Percentiles rank a stretch among this genome's conserved stretches.
Evolutionary conservation across 2,329 filamentous ascomycete species (phyloP).

Genomic region (Macroventuria anomochaeta): DNA sequence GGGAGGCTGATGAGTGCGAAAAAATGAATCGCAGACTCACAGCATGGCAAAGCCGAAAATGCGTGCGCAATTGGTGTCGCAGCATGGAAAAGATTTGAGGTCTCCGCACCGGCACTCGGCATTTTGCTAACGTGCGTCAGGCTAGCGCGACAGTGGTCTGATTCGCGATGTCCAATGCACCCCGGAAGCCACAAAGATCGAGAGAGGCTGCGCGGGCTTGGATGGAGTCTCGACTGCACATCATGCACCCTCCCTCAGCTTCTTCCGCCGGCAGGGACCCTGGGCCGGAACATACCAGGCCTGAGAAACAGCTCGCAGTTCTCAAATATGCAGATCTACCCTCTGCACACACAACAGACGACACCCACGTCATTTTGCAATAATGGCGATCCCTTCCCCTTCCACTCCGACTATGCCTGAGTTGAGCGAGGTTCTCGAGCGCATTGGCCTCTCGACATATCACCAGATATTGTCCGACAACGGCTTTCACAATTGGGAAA

Average conservation of each 20-base stretch:
- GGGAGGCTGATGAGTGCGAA: slow-evolving; percentile 1
- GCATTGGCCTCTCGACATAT: slow-evolving; percentile 42
- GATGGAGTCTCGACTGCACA: slow-evolving; percentile 16
- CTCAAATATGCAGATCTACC: slow-evolving; percentile 32
- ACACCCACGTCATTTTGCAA: slow-evolving; percentile 26
- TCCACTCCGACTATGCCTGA: slow-evolving; percentile 28
- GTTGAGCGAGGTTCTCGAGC: slow-evolving; percentile 39
- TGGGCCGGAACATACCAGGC: slow-evolving; percentile 22
- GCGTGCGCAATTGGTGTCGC: background rate
- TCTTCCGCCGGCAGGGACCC: slow-evolving; percentile 13
- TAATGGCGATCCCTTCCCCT: slow-evolving; percentile 36
- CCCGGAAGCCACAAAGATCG: slow-evolving; percentile 4
- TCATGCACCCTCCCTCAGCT: slow-evolving; percentile 24
- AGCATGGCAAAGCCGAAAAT: slow-evolving; percentile 6
- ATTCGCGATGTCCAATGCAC: background rate
- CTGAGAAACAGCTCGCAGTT: slow-evolving; percentile 17
- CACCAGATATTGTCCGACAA: slow-evolving; percentile 39
- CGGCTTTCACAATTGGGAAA: slow-evolving; percentile 49
- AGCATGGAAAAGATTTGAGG: background rate
- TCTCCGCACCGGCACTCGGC: slow-evolving; percentile 2
- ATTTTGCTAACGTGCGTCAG: background rate
- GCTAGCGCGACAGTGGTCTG: slow-evolving; percentile 8
- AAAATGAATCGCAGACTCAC: background rate
- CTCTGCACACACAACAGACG: slow-evolving; percentile 17
- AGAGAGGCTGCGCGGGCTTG: background rate